Conservation (phyloP, 441 rosid species). For the Populus hybrid region DNA sequence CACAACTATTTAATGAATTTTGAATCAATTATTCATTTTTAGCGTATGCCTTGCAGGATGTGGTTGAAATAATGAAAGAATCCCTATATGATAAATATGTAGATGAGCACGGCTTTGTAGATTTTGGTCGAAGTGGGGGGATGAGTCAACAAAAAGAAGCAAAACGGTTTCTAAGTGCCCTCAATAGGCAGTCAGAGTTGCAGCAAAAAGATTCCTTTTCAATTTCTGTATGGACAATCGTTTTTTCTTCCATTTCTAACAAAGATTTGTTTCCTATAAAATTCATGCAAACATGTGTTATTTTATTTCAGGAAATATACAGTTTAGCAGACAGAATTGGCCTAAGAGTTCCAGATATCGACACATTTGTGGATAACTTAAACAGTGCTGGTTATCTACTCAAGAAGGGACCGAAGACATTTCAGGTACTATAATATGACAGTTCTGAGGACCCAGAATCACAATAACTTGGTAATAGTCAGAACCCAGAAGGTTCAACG, state of each 20-base stretch:
- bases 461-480: background rate
- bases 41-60: constrained; percentile 59
- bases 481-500: background rate
- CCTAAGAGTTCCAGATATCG: constrained; percentile 89
- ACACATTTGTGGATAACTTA: constrained; percentile 86
- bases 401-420: constrained; percentile 92
- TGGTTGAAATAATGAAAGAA: constrained; percentile 95
- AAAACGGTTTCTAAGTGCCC: constrained; percentile 88
- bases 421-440: constrained; percentile 56
- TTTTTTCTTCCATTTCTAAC: constrained; percentile 18
- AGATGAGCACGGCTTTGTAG: constrained; percentile 93
- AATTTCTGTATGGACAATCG: constrained; percentile 58
- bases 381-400: constrained; percentile 84
- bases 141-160: constrained; percentile 99
- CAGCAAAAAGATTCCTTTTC: constrained; percentile 91
- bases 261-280: background rate
- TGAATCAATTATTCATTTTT: background rate
- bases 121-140: constrained; percentile 95
- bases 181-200: constrained; percentile 83
- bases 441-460: constrained; percentile 3
- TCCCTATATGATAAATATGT: constrained; percentile 86
- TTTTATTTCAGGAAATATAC: constrained; percentile 77
- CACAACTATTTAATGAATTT: background rate
- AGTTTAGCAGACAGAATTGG: constrained; percentile 93
- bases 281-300: constrained; percentile 1